Evolutionary conservation across 2,329 filamentous ascomycete genomes (phyloP).

Genomic region (Clarireedia monteithiana): DNA sequence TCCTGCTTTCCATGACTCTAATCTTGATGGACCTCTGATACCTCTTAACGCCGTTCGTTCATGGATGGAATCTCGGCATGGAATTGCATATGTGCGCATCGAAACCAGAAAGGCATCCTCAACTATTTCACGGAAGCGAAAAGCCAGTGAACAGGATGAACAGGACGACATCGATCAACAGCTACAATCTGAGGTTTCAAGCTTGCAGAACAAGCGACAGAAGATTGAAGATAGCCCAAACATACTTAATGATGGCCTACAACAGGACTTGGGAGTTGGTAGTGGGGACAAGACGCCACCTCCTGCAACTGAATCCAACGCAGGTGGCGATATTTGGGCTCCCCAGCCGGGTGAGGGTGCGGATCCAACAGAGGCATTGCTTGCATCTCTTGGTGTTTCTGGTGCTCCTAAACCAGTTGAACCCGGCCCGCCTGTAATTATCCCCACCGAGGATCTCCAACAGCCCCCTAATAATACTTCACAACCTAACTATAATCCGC

Average conservation of each 20-base stretch:
- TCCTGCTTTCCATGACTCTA: conserved; percentile 34
- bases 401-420: conserved; percentile 29
- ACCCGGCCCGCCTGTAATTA: conserved; percentile 11
- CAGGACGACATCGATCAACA: conserved; percentile 16
- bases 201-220: conserved; percentile 17
- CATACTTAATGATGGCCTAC: not conserved
- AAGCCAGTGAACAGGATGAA: conserved; percentile 12
- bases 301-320: conserved; percentile 20
- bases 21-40: conserved; percentile 18
- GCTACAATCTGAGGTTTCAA: conserved; percentile 9
- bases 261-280: not conserved
- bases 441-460: conserved; percentile 1
- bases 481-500: not conserved
- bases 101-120: not conserved
- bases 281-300: conserved; percentile 13
- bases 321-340: conserved; percentile 27
- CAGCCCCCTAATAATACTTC: not conserved
- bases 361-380: conserved; percentile 27
- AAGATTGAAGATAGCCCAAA: conserved; percentile 15
- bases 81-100: not conserved
- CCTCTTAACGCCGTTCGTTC: conserved; percentile 19
- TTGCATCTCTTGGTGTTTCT: conserved; percentile 31
- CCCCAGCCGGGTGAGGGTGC: conserved; percentile 25
- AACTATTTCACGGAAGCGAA: conserved; percentile 19
- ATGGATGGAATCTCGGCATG: conserved; percentile 21